These are phyloP conservation scores for Trichoderma guizhouense DNA, from an alignment of 2,329 filamentous ascomycete genomes.

Conservation along the genomic window DNA sequence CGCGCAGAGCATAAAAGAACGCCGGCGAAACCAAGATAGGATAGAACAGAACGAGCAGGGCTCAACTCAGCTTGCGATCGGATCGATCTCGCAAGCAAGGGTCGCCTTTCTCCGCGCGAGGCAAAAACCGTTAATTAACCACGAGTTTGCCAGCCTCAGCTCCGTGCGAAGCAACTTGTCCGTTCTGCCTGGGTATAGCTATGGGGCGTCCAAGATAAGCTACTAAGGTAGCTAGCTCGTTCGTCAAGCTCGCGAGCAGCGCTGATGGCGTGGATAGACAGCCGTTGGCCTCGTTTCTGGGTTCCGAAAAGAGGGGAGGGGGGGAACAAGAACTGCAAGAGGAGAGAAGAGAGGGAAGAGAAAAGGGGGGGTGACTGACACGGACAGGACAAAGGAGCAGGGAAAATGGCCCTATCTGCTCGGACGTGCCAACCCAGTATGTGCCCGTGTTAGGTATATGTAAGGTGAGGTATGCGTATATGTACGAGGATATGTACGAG, in stretches of 20 bases:
- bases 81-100: background rate
- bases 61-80: background rate
- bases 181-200: background rate
- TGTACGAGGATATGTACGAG: background rate
- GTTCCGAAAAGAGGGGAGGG: background rate
- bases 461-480: background rate
- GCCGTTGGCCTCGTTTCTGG: background rate
- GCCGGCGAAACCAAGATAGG: background rate
- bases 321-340: background rate
- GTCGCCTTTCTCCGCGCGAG: background rate
- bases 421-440: background rate
- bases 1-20: background rate
- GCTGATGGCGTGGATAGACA: background rate
- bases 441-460: background rate
- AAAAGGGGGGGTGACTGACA: background rate
- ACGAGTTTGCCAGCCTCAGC: background rate
- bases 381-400: background rate
- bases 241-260: background rate
- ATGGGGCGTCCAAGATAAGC: background rate
- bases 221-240: background rate
- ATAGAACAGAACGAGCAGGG: background rate
- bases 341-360: background rate
- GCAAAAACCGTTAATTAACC: background rate
- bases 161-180: background rate
- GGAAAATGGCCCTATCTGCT: background rate